A percentile compares a stretch with the other conserved stretches of the same genome.
Conservation (phyloP, 2,329 filamentous ascomycete genomes). For the Phyllachora maydis region DNA sequence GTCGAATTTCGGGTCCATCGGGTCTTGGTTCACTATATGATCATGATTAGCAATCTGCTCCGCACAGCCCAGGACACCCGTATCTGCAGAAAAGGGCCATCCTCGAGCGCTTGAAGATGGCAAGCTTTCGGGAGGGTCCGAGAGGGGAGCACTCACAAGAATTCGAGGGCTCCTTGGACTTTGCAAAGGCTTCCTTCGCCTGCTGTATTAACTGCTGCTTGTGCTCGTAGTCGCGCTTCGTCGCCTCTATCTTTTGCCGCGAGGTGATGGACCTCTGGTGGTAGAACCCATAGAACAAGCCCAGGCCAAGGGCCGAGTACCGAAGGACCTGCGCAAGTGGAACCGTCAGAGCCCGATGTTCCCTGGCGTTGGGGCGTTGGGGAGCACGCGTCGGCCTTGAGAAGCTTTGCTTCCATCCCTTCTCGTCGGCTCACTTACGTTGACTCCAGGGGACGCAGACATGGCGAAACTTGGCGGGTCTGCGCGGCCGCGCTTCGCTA, state of each 20-base stretch:
- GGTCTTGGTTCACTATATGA: conserved; percentile 25
- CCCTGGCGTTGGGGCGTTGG: conserved; percentile 1
- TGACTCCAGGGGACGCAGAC: too few species aligned
- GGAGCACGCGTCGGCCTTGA: too few species aligned
- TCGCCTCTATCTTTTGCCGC: conserved; percentile 46
- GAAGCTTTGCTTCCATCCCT: too few species aligned
- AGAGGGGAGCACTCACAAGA: conserved; percentile 3
- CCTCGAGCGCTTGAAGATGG: background rate
- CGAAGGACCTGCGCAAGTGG: conserved; percentile 56
- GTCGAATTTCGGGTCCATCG: conserved; percentile 77
- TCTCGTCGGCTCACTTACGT: too few species aligned
- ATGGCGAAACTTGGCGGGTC: too few species aligned
- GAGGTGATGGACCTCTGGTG: conserved; percentile 71
- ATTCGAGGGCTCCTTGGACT: conserved; percentile 39
- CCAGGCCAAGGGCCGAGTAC: conserved; percentile 82
- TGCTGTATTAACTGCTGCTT: conserved; percentile 83
- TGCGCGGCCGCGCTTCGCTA: too few species aligned
- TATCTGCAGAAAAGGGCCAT: background rate
- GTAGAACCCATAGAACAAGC: conserved; percentile 87
- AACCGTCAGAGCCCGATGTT: background rate
- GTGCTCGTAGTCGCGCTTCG: conserved; percentile 69
- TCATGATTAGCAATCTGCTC: background rate
- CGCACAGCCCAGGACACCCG: background rate
- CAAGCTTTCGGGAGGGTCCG: conserved; percentile 2
- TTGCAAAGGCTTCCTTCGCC: conserved; percentile 79